Conservation (phyloP, 331 rosid species). For the Pyracantha coccinea region DNA sequence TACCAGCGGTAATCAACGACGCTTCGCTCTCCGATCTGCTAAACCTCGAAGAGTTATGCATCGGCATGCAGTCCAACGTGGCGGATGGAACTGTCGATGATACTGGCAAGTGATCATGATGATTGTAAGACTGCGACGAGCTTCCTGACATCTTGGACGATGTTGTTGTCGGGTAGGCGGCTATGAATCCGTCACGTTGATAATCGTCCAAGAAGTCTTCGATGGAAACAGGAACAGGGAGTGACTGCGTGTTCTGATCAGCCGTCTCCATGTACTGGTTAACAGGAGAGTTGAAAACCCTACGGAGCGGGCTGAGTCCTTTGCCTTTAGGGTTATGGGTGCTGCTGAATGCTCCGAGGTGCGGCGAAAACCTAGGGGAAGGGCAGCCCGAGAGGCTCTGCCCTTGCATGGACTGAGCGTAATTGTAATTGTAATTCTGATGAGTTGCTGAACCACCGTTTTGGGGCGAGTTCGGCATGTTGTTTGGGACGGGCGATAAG, state of each 20-base stretch:
- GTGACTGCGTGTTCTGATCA: conserved; percentile 28
- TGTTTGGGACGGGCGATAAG: conserved; percentile 60
- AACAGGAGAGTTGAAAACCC: conserved; percentile 62
- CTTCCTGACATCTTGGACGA: conserved; percentile 7
- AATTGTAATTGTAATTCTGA: conserved; percentile 29
- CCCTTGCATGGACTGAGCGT: conserved; percentile 48
- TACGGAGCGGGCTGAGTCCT: conserved; percentile 81
- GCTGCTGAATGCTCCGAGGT: conserved; percentile 45
- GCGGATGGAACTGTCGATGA: background rate
- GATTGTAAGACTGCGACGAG: conserved; percentile 30
- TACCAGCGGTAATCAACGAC: conserved; percentile 23
- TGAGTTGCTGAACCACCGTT: conserved; percentile 7
- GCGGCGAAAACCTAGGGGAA: conserved; percentile 54
- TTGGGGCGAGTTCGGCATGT: conserved; percentile 45
- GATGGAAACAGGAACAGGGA: conserved; percentile 41
- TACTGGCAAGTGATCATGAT: background rate
- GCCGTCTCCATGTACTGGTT: conserved; percentile 52
- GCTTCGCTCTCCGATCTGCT: conserved; percentile 41
- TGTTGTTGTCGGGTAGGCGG: conserved; percentile 7
- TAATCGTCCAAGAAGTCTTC: conserved; percentile 72
- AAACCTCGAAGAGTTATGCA: conserved; percentile 6
- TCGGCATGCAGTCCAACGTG: conserved; percentile 4
- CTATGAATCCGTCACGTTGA: conserved; percentile 27
- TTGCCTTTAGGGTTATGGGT: conserved; percentile 48
- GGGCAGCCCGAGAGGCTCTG: conserved; percentile 52